Evolutionary conservation across 768 basidiomycete species (phyloP).

Genomic region (Calocera cornea): DNA sequence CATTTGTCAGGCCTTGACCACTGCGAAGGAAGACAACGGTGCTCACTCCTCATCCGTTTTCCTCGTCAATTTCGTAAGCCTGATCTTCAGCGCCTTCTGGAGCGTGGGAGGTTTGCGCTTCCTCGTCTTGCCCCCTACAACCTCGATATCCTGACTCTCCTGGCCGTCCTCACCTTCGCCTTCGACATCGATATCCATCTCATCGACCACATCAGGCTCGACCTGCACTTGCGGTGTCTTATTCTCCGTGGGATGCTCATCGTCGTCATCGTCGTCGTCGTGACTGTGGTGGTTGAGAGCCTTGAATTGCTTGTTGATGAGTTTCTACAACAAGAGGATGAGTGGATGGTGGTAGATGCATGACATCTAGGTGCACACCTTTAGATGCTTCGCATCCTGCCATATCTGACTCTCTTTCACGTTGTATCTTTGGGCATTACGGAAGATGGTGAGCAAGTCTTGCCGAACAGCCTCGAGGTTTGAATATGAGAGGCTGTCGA

Average conservation of each 20-base stretch:
- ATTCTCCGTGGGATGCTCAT: background rate
- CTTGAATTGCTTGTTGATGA: constrained; percentile 34
- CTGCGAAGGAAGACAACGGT: background rate
- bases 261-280: constrained; percentile 28
- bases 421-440: constrained; percentile 73
- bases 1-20: background rate
- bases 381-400: constrained; percentile 65
- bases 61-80: constrained; percentile 57
- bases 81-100: constrained; percentile 35
- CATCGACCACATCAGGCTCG: background rate
- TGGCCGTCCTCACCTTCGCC: constrained; percentile 21
- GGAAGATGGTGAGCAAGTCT: constrained; percentile 66
- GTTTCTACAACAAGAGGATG: constrained; percentile 29
- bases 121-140: constrained; percentile 28
- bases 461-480: constrained; percentile 52
- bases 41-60: constrained; percentile 59
- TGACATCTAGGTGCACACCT: constrained; percentile 36
- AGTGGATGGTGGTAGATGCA: background rate
- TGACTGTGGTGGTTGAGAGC: constrained; percentile 33
- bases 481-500: constrained; percentile 46
- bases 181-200: constrained; percentile 3
- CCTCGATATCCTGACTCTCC: constrained; percentile 33
- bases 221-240: background rate
- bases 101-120: constrained; percentile 10
- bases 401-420: constrained; percentile 65